Percentiles rank a stretch among this genome's conserved stretches.
Evolutionary conservation across 2,329 filamentous ascomycete genomes (phyloP).

Genomic region (Aspergillus latus): DNA sequence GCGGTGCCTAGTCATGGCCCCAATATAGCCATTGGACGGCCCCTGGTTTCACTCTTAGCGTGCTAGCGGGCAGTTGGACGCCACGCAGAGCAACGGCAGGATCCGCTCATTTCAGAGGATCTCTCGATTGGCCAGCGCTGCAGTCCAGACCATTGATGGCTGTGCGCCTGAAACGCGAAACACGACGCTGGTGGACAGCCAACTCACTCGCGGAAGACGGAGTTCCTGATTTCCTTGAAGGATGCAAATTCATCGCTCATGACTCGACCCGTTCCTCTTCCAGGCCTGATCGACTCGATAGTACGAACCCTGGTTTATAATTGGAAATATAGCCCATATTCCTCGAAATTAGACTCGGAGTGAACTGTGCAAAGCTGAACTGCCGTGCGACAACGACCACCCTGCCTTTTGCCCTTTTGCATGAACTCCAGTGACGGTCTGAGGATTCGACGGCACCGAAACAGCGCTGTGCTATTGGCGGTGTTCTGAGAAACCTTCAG

Average conservation of each 20-base stretch:
- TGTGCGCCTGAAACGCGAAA: neutral
- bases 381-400: neutral
- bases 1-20: neutral
- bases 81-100: conserved; percentile 1
- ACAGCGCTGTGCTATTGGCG: neutral
- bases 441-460: neutral
- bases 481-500: neutral
- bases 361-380: neutral
- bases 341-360: neutral
- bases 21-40: neutral
- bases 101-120: neutral
- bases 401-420: too few relatives aligned
- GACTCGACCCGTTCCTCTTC: neutral
- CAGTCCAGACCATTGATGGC: neutral
- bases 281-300: neutral
- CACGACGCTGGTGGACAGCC: neutral
- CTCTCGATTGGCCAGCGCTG: neutral
- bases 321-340: neutral
- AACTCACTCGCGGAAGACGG: neutral
- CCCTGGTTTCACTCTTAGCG: conserved; percentile 1
- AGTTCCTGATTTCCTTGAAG: neutral
- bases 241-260: neutral
- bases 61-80: neutral
- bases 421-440: neutral
- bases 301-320: neutral